A percentile compares a stretch with the other conserved stretches of the same genome.
phyloP scores from a whole-genome alignment of 1,284 basidiomycete species.

The Cerioporus squamosus region DNA sequence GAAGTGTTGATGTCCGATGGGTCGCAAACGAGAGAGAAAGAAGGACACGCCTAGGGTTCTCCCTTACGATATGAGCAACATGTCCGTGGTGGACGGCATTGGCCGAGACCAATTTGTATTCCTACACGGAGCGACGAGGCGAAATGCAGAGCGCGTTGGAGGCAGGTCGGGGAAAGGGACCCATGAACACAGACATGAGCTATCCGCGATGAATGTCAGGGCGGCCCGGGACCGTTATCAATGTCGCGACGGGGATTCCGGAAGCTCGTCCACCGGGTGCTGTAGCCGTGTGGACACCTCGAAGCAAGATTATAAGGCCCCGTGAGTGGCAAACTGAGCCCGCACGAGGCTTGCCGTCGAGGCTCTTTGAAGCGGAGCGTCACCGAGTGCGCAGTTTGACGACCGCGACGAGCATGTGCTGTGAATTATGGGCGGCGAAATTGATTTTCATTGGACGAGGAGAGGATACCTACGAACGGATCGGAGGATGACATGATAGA shows the following conservation, averaged over 20 bases:
- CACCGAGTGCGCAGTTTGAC: slow-evolving; percentile 15
- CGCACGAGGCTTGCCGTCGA: slow-evolving; percentile 21
- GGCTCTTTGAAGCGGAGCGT: slow-evolving; percentile 15
- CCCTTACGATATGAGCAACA: background rate
- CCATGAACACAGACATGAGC: background rate
- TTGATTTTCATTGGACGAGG: slow-evolving; percentile 20
- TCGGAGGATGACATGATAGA: slow-evolving; percentile 32
- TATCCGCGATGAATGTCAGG: background rate
- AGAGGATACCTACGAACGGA: slow-evolving; percentile 20
- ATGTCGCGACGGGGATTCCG: background rate
- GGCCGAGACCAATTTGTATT: background rate
- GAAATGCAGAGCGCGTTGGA: background rate
- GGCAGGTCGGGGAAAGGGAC: background rate
- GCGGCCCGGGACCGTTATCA: slow-evolving; percentile 1
- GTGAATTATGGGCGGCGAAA: slow-evolving; percentile 14
- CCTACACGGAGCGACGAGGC: background rate
- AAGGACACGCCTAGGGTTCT: background rate
- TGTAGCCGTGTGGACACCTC: background rate
- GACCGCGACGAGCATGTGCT: slow-evolving; percentile 24
- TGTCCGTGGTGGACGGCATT: background rate
- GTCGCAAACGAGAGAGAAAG: background rate
- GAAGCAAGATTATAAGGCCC: slow-evolving; percentile 11
- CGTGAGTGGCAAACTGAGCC: slow-evolving; percentile 9
- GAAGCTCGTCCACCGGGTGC: background rate
- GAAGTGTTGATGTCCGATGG: background rate